Evolutionary conservation across 371 early-diverging fungal species (phyloP), one percentile per base, ranked within the genome.

Genomic region (Apophysomyces ossiformis): DNA sequence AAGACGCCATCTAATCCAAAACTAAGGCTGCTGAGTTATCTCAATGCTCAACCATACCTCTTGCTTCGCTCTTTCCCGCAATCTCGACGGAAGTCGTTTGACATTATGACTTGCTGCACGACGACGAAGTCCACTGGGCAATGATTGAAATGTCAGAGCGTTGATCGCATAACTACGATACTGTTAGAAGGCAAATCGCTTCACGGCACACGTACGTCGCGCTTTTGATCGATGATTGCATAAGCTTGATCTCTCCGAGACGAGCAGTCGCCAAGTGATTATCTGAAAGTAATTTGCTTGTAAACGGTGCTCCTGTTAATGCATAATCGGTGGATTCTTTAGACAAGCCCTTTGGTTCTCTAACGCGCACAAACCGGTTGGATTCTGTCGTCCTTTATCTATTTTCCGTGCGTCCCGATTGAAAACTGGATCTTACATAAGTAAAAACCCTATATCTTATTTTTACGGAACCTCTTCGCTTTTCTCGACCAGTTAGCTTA

Each of bases 71-170:
- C 85, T 76, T 50, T 85, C 86, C 6, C 95, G 84, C 44, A 94
- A 71, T 38, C 89, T 82, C 37, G 78, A 77, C 1, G 96, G 96
- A 1, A 96, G 72, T 38, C 95, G 87, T 65, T 93, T 92, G 47
- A 91, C 82, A 73, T 96, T 93, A 73, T 93, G 92, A 69, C 93
- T 92, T 18, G 97, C 97, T 5, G 96, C 92, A 37, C 97, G 84
- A 37, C 97, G 87, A 38, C 97, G 85, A 72, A 96, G 87, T 65
- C 92, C 90, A 39, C 95, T 85, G 6, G 96, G 94, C 7, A 96
- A 77, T 21, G 89, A 90, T 79, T 97, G 97, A 65, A 92, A 92
- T 0, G 92, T 92, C 1, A 94, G 84, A 46, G 85, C 36, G n/a
- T 59, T 70, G 6, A 63, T 61, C 5, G 71, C 60, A 43, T 64